Percentiles rank a stretch among this genome's conserved stretches.
Conservation (phyloP, 495 filamentous ascomycete species). For the Talaromyces wortmannii region DNA sequence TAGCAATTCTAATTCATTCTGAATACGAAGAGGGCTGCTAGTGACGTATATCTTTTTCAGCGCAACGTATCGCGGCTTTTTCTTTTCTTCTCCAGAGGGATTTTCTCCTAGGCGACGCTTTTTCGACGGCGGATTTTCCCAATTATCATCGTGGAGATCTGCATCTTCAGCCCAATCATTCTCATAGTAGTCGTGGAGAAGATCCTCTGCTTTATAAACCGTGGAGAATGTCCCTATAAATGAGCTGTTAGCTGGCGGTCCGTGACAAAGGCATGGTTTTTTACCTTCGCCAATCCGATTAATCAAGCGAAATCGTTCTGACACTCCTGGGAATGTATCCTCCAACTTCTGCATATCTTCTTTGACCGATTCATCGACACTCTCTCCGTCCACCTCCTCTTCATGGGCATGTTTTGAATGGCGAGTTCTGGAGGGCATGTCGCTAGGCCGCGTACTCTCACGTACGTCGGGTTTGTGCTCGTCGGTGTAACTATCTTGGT, state of each 20-base stretch:
- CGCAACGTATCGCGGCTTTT: constrained; percentile 70
- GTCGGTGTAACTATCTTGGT: neutral
- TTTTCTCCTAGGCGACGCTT: constrained; percentile 27
- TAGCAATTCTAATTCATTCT: constrained; percentile 96
- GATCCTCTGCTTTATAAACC: constrained; percentile 96
- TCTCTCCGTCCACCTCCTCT: constrained; percentile 50
- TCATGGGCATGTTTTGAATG: constrained; percentile 17
- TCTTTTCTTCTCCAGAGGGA: constrained; percentile 14
- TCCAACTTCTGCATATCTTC: constrained; percentile 86
- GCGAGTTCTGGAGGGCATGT: neutral
- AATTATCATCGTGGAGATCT: constrained; percentile 54
- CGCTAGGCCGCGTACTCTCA: neutral
- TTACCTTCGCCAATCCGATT: constrained; percentile 95
- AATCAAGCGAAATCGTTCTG: constrained; percentile 76
- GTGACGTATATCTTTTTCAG: constrained; percentile 99
- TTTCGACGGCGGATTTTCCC: constrained; percentile 54
- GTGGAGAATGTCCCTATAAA: constrained; percentile 86
- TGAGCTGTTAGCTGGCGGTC: constrained; percentile 7
- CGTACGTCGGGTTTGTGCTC: neutral
- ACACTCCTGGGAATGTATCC: constrained; percentile 75
- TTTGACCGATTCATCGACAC: constrained; percentile 62
- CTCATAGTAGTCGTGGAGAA: constrained; percentile 74
- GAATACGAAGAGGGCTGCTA: constrained; percentile 82
- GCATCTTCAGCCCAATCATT: constrained; percentile 80
- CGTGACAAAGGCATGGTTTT: neutral